Conservation (phyloP, 2,329 filamentous ascomycete species). For the Podosphaera fusca region DNA sequence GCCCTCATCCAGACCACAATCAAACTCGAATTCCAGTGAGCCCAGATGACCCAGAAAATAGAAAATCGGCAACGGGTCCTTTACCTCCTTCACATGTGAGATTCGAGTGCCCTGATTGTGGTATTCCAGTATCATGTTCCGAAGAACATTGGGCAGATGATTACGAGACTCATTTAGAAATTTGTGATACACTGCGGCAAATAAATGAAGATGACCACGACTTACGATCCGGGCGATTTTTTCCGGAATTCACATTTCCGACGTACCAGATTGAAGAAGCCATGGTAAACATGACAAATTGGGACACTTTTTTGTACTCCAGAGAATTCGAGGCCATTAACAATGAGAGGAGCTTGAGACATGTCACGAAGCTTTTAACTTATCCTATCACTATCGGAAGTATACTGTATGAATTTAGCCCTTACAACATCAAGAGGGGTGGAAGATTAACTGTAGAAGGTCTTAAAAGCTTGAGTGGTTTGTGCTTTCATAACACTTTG, state of each 20-base stretch:
- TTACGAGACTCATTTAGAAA: conserved; percentile 75
- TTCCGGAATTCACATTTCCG: conserved; percentile 84
- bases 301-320: conserved; percentile 92
- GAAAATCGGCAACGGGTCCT: conserved; percentile 28
- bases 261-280: conserved; percentile 78
- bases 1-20: conserved; percentile 72
- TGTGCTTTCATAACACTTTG: conserved; percentile 15
- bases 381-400: conserved; percentile 86
- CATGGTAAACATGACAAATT: conserved; percentile 90
- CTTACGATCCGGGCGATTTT: conserved; percentile 68
- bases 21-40: conserved; percentile 46
- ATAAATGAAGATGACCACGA: conserved; percentile 98
- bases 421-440: conserved; percentile 57
- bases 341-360: conserved; percentile 70
- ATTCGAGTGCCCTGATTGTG: conserved; percentile 93
- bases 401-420: conserved; percentile 80
- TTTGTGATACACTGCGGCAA: conserved; percentile 75
- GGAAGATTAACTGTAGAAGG: conserved; percentile 69
- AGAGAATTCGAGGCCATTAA: conserved; percentile 81
- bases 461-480: conserved; percentile 80
- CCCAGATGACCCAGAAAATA: conserved; percentile 37
- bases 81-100: conserved; percentile 59
- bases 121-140: conserved; percentile 78
- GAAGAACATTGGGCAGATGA: conserved; percentile 92
- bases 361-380: conserved; percentile 78